phyloP scores from a whole-genome alignment of 371 early-diverging fungal species.

The Umbelopsis sp. region DNA sequence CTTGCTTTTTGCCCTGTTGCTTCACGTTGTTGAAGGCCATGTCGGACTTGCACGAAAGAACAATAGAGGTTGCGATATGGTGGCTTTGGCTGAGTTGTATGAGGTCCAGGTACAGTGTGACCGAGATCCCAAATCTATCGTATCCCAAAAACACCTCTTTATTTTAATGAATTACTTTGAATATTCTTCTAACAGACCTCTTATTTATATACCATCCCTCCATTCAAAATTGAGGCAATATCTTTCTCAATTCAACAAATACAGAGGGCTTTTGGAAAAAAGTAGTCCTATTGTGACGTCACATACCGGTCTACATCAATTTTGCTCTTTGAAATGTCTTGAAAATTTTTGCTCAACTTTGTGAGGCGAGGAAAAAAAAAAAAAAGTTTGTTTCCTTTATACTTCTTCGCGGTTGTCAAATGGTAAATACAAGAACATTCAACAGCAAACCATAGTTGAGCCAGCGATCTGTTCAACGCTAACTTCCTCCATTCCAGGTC shows the following conservation, averaged over 20 bases:
- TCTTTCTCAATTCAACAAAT: not conserved
- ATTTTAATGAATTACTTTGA: too few relatives aligned
- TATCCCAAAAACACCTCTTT: too few relatives aligned
- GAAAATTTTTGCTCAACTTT: slow-evolving; percentile 17
- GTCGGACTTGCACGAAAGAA: slow-evolving; percentile 19
- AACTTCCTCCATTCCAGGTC: slow-evolving; percentile 35
- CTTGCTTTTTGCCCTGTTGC: slow-evolving; percentile 45
- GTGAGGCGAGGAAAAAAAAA: slow-evolving; percentile 10
- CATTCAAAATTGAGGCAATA: not conserved
- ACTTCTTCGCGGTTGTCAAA: slow-evolving; percentile 19
- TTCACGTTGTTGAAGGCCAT: slow-evolving; percentile 33
- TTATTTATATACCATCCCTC: not conserved
- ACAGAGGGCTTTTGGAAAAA: too few relatives aligned
- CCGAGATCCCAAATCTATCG: not conserved
- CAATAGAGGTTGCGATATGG: slow-evolving; percentile 2
- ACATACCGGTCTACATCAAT: not conserved
- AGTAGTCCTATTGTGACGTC: not conserved
- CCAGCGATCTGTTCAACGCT: not conserved
- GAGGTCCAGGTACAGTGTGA: slow-evolving; percentile 7
- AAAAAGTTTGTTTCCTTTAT: slow-evolving; percentile 19
- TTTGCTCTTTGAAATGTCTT: not conserved
- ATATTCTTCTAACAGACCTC: not conserved
- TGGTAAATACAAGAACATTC: not conserved
- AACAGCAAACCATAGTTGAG: not conserved
- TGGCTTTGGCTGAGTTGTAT: slow-evolving; percentile 15